Percentiles rank a stretch among this genome's conserved stretches.
Conservation (phyloP, 2,329 filamentous ascomycete genomes). For the Trichophyton simii region DNA sequence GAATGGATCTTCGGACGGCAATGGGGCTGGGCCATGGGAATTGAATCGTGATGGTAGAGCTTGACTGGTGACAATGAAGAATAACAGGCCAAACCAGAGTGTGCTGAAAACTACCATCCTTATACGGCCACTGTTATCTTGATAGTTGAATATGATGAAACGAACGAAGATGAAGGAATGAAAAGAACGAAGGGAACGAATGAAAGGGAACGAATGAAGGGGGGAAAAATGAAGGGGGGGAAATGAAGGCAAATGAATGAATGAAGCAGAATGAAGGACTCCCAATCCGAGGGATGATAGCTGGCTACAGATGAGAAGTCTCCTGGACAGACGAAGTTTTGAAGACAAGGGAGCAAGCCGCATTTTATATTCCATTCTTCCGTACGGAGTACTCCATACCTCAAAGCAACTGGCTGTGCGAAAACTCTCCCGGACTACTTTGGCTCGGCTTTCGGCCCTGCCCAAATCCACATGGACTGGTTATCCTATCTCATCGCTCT, state of each 20-base stretch:
- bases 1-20: conserved; percentile 20
- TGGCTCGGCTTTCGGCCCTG: too few relatives aligned
- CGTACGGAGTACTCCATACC: too few relatives aligned
- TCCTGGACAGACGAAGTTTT: neutral
- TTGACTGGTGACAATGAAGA: neutral
- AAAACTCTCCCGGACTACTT: neutral
- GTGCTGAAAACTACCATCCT: neutral
- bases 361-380: neutral
- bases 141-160: neutral
- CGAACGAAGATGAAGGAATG: neutral
- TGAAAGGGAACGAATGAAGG: too few relatives aligned
- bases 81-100: neutral
- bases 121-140: neutral
- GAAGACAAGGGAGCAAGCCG: neutral
- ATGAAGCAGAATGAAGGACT: neutral
- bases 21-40: conserved; percentile 7
- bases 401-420: neutral
- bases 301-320: neutral
- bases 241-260: neutral
- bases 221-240: too few relatives aligned
- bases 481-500: too few relatives aligned
- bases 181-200: too few relatives aligned
- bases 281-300: neutral
- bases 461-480: too few relatives aligned
- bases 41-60: conserved; percentile 4